Evolutionary conservation across 192 early-diverging fungal species (phyloP), one percentile per base, ranked within the genome.

Genomic region (Coemansia brasiliensis): DNA sequence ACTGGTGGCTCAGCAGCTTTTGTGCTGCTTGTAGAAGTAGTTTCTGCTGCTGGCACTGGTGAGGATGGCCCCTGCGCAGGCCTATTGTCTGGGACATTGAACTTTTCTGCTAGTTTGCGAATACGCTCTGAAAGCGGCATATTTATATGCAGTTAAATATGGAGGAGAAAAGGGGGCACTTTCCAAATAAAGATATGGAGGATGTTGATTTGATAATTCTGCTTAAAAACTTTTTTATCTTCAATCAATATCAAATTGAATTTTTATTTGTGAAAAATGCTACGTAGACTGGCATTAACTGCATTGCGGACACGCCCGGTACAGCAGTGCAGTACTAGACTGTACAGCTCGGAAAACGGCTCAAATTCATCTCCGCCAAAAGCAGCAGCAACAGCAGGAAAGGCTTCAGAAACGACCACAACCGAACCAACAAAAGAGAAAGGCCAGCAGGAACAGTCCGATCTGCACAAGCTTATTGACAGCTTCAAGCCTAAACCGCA

Each of bases 111-210:
- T 4, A 69, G 50, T 16, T 52, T 56, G 39, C 55, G 44, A 48
- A 69, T 69, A 25, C 60, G 59, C 6, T 69, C 67, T 20, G 67
- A 69, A 27, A 69, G 50, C n/a, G 67, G 60, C 67, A 62, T 68
- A 29, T 29, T 29, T 3, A 4, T 20, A 20, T 48, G 21, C 20
- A 7, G 20, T n/a, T 44, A 44, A 44, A 44, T 44, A 21, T 44
- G 21, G n/a, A 44, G 6, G 27, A 29, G 27, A 29, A 29, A 29
- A 4, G 27, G 27, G 27, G 6, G 27, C 6, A 29, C 27, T 29
- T 6, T 29, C 27, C 27, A 4, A 29, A 4, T 29, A 29, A 29
- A 29, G 27, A 29, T 6, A 29, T n/a, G n/a, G n/a, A n/a, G n/a
- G n/a, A n/a, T 29, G 27, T 29, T 29, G 27, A 29, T 29, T 29